Percentiles rank a stretch among this genome's conserved stretches.
Evolutionary conservation across 495 filamentous ascomycete species (phyloP).

Genomic region (Penicillium canariense): DNA sequence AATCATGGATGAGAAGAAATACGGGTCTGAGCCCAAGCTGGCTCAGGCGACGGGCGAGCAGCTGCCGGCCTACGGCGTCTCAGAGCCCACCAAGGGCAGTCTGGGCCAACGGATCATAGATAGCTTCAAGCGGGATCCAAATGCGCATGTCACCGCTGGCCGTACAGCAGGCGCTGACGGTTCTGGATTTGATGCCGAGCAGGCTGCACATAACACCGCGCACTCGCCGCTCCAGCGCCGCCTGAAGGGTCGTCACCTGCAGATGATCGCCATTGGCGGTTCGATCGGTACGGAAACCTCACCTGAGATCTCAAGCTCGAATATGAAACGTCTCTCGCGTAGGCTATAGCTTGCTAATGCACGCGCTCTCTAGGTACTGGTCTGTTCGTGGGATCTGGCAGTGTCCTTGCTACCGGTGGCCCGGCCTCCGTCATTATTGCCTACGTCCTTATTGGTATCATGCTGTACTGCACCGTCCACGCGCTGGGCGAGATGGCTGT

Average conservation of each 20-base stretch:
- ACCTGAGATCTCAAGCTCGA: no score
- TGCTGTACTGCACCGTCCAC: constrained; percentile 91
- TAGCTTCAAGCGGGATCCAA: constrained; percentile 81
- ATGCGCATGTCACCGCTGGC: constrained; percentile 56
- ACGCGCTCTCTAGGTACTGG: constrained; percentile 63
- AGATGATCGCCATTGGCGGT: constrained; percentile 97
- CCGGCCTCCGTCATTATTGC: constrained; percentile 82
- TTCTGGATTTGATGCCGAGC: constrained; percentile 69
- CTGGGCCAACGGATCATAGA: constrained; percentile 58
- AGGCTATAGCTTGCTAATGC: no score
- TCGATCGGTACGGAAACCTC: constrained; percentile 67
- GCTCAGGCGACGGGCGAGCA: constrained; percentile 24
- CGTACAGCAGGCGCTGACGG: constrained; percentile 54
- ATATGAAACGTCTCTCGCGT: no score
- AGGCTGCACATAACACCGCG: constrained; percentile 72
- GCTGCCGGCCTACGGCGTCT: constrained; percentile 41
- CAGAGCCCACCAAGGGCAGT: constrained; percentile 26
- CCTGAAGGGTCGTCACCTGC: constrained; percentile 81
- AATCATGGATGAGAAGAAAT: constrained; percentile 41
- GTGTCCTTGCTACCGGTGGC: constrained; percentile 72
- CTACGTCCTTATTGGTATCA: constrained; percentile 77
- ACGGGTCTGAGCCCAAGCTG: constrained; percentile 27
- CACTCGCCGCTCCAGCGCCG: constrained; percentile 70
- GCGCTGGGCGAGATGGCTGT: constrained; percentile 92
- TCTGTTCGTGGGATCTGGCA: constrained; percentile 85